Base-by-base conservation (phyloP, 345 rosid species). In the Hirschfeldia incana region DNA sequence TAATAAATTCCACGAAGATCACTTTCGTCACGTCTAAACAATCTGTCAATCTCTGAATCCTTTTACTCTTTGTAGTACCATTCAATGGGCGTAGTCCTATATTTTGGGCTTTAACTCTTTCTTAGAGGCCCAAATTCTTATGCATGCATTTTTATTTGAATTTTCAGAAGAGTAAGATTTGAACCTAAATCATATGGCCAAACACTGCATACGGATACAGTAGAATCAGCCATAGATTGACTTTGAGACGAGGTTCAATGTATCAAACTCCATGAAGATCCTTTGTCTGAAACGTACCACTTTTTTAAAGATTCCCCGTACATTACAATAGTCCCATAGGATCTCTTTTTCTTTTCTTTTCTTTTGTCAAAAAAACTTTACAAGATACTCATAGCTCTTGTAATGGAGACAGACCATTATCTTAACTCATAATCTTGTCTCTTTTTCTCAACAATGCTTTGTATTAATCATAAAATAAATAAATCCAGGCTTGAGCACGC, bases 211-310 rank as follows among this genome's bases (percentile, higher is more conserved):
- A n/a, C n/a, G n/a, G n/a, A n/a, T n/a, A n/a, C n/a, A n/a, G n/a
- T n/a, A n/a, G n/a, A n/a, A n/a, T n/a, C n/a, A n/a, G n/a, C n/a
- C n/a, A n/a, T n/a, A n/a, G 55, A 61, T 69, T 61, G 46, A 68
- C 66, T 75, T 34, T n/a, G 55, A 32, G 30, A 55, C 17, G 27
- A 78, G 73, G 77, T 72, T 72, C 81, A 65, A 65, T 78, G 81
- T 58, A 78, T 72, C 73, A 57, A 65, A 78, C 21, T 57, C 73
- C 36, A 57, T 42, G 29, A 67, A 78, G 37, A 72, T 78, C 9
- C 1, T 34, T 34, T 78, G 73, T 72, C 55, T 58, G 68, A 58
- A 58, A 65, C 57, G 73, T 78, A 73, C 77, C 21, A 67, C 42
- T 59, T 44, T 59, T 44, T 3, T 26, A 37, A 29, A 63, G 69